Evolutionary conservation across 495 filamentous ascomycete species (phyloP), one percentile per base, ranked within the genome.

Genomic region (Penicillium lagena): DNA sequence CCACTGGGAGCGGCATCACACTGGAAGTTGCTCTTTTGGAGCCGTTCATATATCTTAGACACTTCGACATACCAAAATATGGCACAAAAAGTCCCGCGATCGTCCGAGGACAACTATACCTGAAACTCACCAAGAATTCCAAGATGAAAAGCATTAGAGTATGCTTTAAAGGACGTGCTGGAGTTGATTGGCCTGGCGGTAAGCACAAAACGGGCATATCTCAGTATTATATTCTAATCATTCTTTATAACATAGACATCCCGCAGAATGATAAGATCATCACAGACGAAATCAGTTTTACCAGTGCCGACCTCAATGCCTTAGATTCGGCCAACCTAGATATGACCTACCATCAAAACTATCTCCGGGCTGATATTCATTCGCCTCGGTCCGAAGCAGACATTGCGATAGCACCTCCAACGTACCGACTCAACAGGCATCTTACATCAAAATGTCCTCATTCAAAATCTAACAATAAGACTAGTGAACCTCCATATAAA

Each of bases 141-240:
- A 98, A 98, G 71, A 85, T 98, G 46, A 96, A 95, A 72, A 83
- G 89, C 12, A 79, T 98, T 27, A 87, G 85, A 6, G 69, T 98
- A 38, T 87, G 83, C 51, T 90, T 98, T 53, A 76, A 80, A 27
- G 93, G 91, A 12, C 85, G 83, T 59, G 85, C 89, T 2, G 81
- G 84, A 49, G 97, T 94, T 0, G 89, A 95, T 59, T 98, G 93
- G 93, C 93, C 94, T 13, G 93, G 97, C 72, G 93, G 85, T 87
- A 96, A 97, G 13, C 94, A 94, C 93, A 1, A 77, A 79, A 48
- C 96, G 95, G 61, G 72, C 82, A 0, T 85, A 95, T 42, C 83
- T 86, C 47, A 82, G 81, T 57, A 90, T 97, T 47, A 87, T 64
- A 78, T 90, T 65, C 79, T 63, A 72, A 12, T 50, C 72, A 0